phyloP scores from a whole-genome alignment of 306 rosid species.

The Rosa persica region DNA sequence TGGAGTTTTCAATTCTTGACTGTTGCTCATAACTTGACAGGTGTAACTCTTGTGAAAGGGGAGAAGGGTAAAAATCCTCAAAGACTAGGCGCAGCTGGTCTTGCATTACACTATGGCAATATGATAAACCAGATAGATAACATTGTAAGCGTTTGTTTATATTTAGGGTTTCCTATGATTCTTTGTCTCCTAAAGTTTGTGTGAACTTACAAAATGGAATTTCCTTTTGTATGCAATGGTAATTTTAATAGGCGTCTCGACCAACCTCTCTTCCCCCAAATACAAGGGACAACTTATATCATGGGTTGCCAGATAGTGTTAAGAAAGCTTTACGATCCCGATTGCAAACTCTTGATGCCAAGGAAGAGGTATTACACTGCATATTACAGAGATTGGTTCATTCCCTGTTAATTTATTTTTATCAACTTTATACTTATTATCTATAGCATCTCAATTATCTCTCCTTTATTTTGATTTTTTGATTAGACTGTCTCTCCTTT shows the following conservation, averaged over 20 bases:
- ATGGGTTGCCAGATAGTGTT: slow-evolving; percentile 64
- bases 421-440: neutral
- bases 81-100: slow-evolving; percentile 83
- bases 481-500: neutral
- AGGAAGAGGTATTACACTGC: slow-evolving; percentile 55
- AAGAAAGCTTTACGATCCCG: slow-evolving; percentile 71
- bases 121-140: slow-evolving; percentile 72
- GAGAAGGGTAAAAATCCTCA: slow-evolving; percentile 41
- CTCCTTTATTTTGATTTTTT: neutral
- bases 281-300: slow-evolving; percentile 76
- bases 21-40: slow-evolving; percentile 50
- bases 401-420: slow-evolving; percentile 17
- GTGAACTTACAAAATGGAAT: slow-evolving; percentile 17
- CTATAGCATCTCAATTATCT: neutral
- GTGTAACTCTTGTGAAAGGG: slow-evolving; percentile 14
- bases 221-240: slow-evolving; percentile 11
- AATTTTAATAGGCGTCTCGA: slow-evolving; percentile 65
- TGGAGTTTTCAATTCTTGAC: slow-evolving; percentile 34
- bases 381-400: slow-evolving; percentile 3
- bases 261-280: slow-evolving; percentile 76
- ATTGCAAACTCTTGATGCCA: slow-evolving; percentile 46
- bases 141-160: slow-evolving; percentile 56
- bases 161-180: neutral
- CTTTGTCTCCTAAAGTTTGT: slow-evolving; percentile 13
- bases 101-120: slow-evolving; percentile 93